These are phyloP conservation scores for Boletus tomentosulus DNA, from an alignment of 768 basidiomycete species.

Conservation along the genomic window DNA sequence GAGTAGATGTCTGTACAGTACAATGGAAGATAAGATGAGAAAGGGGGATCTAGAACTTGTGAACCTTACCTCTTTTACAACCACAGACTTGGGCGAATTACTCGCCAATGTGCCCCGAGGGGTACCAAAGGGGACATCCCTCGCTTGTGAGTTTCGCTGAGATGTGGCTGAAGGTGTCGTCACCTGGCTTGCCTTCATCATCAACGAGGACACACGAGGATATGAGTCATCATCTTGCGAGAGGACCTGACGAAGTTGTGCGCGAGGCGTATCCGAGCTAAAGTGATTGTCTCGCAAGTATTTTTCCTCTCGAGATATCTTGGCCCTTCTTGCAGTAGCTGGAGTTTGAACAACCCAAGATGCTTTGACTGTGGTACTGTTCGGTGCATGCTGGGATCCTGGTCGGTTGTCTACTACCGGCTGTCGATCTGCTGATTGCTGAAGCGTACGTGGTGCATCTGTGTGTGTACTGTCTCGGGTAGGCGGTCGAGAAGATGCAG, in stretches of 20 bases:
- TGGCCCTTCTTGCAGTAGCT: constrained; percentile 15
- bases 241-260: constrained; percentile 31
- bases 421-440: constrained; percentile 15
- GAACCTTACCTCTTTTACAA: constrained; percentile 25
- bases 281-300: constrained; percentile 21
- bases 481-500: constrained; percentile 25
- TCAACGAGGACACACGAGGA: constrained; percentile 24
- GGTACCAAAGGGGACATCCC: constrained; percentile 17
- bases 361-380: constrained; percentile 22
- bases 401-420: constrained; percentile 3
- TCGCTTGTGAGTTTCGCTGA: constrained; percentile 22
- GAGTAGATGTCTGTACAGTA: constrained; percentile 15
- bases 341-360: constrained; percentile 33
- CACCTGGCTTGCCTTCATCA: constrained; percentile 26
- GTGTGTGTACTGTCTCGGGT: constrained; percentile 20
- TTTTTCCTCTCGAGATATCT: constrained; percentile 27
- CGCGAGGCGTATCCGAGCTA: constrained; percentile 20
- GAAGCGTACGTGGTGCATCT: constrained; percentile 4
- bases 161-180: constrained; percentile 21
- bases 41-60: not conserved
- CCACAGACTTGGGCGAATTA: constrained; percentile 21
- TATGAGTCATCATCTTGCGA: constrained; percentile 25
- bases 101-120: constrained; percentile 20
- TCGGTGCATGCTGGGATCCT: constrained; percentile 16
- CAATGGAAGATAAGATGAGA: constrained; percentile 9